Evolutionary conservation across 1,284 basidiomycete genomes (phyloP), one percentile per base, ranked within the genome.

Genomic region (Cryptococcus deneoformans): DNA sequence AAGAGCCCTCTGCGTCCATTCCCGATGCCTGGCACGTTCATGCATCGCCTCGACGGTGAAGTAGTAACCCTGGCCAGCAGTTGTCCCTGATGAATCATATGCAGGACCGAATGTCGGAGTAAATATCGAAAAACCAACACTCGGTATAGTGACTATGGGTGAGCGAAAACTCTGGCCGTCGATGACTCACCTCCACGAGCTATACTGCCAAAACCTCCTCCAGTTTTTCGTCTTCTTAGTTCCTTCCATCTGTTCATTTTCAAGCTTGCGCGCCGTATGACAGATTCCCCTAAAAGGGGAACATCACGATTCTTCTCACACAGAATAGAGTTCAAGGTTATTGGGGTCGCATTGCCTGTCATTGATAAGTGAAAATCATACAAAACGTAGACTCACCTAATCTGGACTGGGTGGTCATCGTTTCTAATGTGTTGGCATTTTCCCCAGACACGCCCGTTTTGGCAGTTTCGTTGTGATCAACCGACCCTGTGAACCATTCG

Each of bases 161-260:
- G 36, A 58, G 42, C 52, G 2, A 14, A 12, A 39, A 12, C 16
- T 9, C 12, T 46, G 8, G 29, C n/a, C 9, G 20, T 20, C 20
- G 20, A 20, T 34, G 39, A 60, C 67, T 65, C 49, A 70, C 67
- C 67, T 57, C 64, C 62, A 46, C 60, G 46, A 9, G 52, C 35
- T 14, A 66, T 50, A 56, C 65, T 68, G 5, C 70, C 70, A 55
- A 72, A 72, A 2, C 64, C 61, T 6, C 66, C 69, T 6, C 38
- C 24, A 16, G 56, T 53, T 38, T 50, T 54, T 9, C 50, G 42
- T 6, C 40, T 62, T 24, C 61, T 49, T 34, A 47, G n/a, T 47
- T 72, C 68, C 58, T 72, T 75, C 74, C 74, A 76, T 44, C 62
- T 56, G 47, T 65, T 63, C 42, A 64, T 62, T 47, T 75, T 75